Evolutionary conservation across 2,329 filamentous ascomycete genomes (phyloP), one percentile per base, ranked within the genome.

Genomic region (Cryphonectria radicalis): DNA sequence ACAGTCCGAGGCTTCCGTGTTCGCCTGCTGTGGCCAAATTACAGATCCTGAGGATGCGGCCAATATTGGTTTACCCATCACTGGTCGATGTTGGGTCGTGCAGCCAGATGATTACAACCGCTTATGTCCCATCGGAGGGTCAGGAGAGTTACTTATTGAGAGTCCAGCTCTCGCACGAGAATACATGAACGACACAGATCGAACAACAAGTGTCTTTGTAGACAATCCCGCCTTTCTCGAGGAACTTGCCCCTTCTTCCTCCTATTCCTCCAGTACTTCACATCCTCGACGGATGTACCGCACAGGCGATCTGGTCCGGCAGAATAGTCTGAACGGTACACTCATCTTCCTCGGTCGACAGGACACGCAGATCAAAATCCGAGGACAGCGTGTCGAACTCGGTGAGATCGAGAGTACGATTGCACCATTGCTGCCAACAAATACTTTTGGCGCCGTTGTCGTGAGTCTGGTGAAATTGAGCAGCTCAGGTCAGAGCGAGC

Each of bases 341-440:
- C 75, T 84, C n/a, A 70, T 77, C 0, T 80, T 69, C 73, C 78
- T 74, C 10, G 73, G 73, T 1, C 42, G 74, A 46, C 85, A 85
- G 72, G 86, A 88, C 75, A 81, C 81, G 0, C 86, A 88, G 76
- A 81, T 88, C 57, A 88, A 89, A 76, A 76, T 88, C 35, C 81
- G 82, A 32, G 88, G 88, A 59, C 87, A 83, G 71, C 75, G 86
- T 69, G 79, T 86, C 68, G 88, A 84, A 77, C 78, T 85, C 13
- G 73, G 66, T 7, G 74, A 76, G 35, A 63, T 76, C 28, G 74
- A 76, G 66, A 25, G 22, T n/a, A n/a, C 22, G 22, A 53, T 53
- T 10, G 46, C 22, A 8, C 46, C 46, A n/a, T 53, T 53, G 22
- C 22, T 53, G 19, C 7, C 22, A n/a, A 19, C 46, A n/a, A 22